Conservation (phyloP, 495 filamentous ascomycete species). For the Tuber melanosporum region DNA sequence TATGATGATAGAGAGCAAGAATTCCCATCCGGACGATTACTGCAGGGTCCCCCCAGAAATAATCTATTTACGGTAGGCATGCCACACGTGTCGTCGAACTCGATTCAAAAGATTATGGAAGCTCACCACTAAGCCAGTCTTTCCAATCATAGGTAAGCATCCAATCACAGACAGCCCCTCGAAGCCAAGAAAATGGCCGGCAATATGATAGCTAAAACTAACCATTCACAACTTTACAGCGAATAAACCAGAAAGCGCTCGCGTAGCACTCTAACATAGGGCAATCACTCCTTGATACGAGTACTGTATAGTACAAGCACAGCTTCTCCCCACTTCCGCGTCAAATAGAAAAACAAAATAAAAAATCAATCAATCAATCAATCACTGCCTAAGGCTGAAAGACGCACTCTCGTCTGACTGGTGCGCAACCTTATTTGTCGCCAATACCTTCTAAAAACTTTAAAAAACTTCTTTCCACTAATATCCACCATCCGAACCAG, state of each 20-base stretch:
- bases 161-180: neutral
- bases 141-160: neutral
- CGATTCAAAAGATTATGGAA: neutral
- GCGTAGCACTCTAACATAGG: neutral
- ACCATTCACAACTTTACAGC: neutral
- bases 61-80: neutral
- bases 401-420: neutral
- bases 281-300: neutral
- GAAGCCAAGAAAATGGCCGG: neutral
- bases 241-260: neutral
- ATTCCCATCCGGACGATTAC: neutral
- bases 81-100: neutral
- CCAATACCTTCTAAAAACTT: neutral
- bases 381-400: neutral
- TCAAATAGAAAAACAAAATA: neutral
- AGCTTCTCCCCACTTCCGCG: neutral
- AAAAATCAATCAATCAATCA: neutral
- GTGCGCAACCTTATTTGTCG: constrained; percentile 1
- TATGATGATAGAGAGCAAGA: neutral
- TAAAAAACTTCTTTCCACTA: neutral
- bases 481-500: neutral
- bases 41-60: neutral
- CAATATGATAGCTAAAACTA: neutral
- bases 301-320: too few species aligned
- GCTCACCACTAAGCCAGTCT: neutral